Evolutionary conservation across 192 early-diverging fungal genomes (phyloP), one percentile per base, ranked within the genome.

Genomic region (Mortierella antarctica): DNA sequence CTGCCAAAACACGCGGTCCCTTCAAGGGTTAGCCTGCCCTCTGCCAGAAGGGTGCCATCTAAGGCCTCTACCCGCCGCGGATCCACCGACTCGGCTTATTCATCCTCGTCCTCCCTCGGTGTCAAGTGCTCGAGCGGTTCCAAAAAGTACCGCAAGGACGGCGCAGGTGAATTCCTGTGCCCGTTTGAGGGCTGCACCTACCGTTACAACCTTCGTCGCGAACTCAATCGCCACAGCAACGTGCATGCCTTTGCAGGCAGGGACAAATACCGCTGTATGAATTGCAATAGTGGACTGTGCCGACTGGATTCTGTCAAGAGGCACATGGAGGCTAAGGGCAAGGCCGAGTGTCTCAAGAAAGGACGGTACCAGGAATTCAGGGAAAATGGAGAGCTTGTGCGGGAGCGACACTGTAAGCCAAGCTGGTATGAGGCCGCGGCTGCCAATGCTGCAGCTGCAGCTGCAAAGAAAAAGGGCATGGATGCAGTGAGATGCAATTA

Each of bases 241-340:
- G 70, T 72, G 5, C 77, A 80, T 48, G 23, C 72, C n/a, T 80
- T 68, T 53, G 70, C 70, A 6, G 77, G 70, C 23, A 66, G 56
- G n/a, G 70, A 72, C 57, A 71, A 68, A 52, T 80, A 80, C 54
- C 54, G 67, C 17, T 80, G 77, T 18, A 47, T 72, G 70, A 67
- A 80, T 18, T 80, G 77, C 52, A 59, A 68, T 8, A 67, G 63
- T 10, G 77, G 77, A 39, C 54, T 80, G 17, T 80, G 77, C 48
- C 58, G 77, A 5, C 21, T 80, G 21, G 77, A 80, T 31, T 80
- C 77, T 3, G 77, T 80, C 11, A 80, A 80, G 65, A 50, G 77
- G 31, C 77, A 80, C 20, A 80, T 80, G 77, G 70, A 80, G 55
- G 77, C 77, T 17, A 80, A 80, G 70, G 77, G 77, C n/a, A 80